Conservation (phyloP, 164 flowering plant species). For the Macadamia tetraphylla region DNA sequence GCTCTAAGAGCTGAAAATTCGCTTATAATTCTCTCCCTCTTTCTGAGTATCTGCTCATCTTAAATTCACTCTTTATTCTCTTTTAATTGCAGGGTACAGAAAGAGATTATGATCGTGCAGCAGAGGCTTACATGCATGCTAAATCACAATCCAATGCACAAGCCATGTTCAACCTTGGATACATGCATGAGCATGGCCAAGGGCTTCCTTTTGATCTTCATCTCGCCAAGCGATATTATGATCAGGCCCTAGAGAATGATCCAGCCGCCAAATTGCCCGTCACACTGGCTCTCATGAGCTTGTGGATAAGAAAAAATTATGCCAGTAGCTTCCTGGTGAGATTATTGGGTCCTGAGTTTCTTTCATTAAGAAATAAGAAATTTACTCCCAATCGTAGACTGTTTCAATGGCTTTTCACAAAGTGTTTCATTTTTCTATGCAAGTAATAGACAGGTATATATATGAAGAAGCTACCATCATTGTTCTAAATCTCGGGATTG, state of each 20-base stretch:
- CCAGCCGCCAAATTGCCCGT: constrained; percentile 88
- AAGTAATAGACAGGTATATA: too few relatives aligned
- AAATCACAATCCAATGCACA: constrained; percentile 89
- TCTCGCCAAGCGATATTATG: constrained; percentile 98
- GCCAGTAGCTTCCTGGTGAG: constrained; percentile 76
- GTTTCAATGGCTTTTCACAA: too few relatives aligned
- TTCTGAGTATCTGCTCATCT: background rate
- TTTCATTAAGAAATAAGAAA: too few relatives aligned
- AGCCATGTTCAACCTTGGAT: constrained; percentile 97
- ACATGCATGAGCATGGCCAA: constrained; percentile 98
- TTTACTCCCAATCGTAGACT: too few relatives aligned
- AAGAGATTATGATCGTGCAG: constrained; percentile 91
- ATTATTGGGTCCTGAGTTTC: constrained; percentile 1
- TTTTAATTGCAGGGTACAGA: constrained; percentile 64
- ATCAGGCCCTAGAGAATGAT: constrained; percentile 77
- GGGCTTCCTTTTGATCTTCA: constrained; percentile 97
- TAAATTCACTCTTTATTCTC: background rate
- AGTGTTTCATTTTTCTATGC: too few relatives aligned
- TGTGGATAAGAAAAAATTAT: constrained; percentile 81
- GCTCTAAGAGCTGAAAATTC: background rate
- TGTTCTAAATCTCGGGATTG: too few relatives aligned
- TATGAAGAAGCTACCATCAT: too few relatives aligned
- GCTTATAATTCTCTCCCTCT: background rate
- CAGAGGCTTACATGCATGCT: constrained; percentile 96
- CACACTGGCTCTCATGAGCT: constrained; percentile 74